Evolutionary conservation across 1,284 basidiomycete species (phyloP), one percentile per base, ranked within the genome.

Genomic region (Leccinum glutinopallens): DNA sequence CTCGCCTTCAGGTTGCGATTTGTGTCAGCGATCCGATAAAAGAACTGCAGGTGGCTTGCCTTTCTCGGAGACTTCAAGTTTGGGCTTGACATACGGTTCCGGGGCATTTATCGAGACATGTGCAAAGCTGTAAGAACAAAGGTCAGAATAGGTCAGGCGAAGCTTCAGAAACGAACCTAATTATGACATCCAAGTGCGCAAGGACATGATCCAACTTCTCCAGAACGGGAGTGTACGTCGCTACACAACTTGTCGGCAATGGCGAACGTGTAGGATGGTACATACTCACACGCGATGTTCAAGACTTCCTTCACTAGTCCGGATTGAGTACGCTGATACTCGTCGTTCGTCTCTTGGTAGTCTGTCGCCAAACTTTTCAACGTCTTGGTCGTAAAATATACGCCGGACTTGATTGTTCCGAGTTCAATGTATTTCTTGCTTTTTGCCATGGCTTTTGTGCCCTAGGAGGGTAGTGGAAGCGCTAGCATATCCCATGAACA

Each of bases 221-320:
- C 35, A 99, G 79, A 1, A 98, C 90, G 5, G 95, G 90, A 1
- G 90, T 91, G 76, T 99, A 99, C 1, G 96, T 93, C 2, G 92
- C 93, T 94, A 71, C 39, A 63, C 29, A 35, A 19, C 5, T n/a
- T 22, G 33, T 75, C 19, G 6, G 62, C 17, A 22, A 58, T 53
- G 29, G 32, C 32, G 7, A 2, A 13, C 6, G 19, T 56, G 29
- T n/a, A 46, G 13, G 12, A 58, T 3, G 8, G 10, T 8, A n/a
- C 15, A 54, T 35, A 77, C 89, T 72, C 73, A 95, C 94, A 86
- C 9, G 97, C 97, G 69, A 98, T 98, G 53, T 83, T 87, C 15
- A 99, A 93, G 12, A 99, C 91, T 74, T 98, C 94, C 75, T 92
- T 96, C 58, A 98, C 97, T 4, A 99, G 83, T 2, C 86, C 84